Base-by-base conservation (phyloP, 139 green algal genomes). In the Spirogloea muscicola region DNA sequence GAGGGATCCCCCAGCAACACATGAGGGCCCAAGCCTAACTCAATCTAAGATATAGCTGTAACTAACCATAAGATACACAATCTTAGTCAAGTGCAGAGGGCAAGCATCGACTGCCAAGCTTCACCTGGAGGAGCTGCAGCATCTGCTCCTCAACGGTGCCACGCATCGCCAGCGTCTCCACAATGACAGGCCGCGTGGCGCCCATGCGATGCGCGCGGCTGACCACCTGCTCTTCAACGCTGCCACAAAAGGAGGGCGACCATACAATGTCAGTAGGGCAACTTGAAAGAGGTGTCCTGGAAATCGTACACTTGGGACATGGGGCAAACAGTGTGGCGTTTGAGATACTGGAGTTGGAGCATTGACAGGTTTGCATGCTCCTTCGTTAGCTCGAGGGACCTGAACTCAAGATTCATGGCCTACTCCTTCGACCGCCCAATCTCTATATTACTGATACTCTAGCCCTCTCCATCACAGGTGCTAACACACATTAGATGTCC, bases 141-240 rank as follows among this genome's bases (percentile, higher is more conserved):
- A 91, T 72, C 4, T 86, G 77, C 72, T 94, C 88, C 76, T 94
- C 89, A 36, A 84, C 84, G 21, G 88, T 94, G 49, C 80, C 73
- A 0, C 70, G 37, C 92, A 97, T 96, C 39, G 84, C 91, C 51
- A 97, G 84, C 13, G 84, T 83, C 72, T 96, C 90, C 21, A 96
- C 91, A 61, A 85, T 58, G 6, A 96, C 83, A 0, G 72, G 7
- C 13, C 72, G 49, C 21, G n/a, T 77, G 2, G 87, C 88, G 27
- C 92, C 92, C 91, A 97, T 96, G 64, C 93, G 87, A 78, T 95
- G 85, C 2, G 93, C 91, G 13, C 93, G 84, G 13, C 79, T 86
- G 0, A 96, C 72, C 1, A 98, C 84, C 84, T 95, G 70, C 39
- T 79, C 63, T 60, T 79, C 70, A 41, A 79, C 31, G 36, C 70